Conservation (phyloP, 495 filamentous ascomycete species). For the Rostrohypoxylon terebratum region DNA sequence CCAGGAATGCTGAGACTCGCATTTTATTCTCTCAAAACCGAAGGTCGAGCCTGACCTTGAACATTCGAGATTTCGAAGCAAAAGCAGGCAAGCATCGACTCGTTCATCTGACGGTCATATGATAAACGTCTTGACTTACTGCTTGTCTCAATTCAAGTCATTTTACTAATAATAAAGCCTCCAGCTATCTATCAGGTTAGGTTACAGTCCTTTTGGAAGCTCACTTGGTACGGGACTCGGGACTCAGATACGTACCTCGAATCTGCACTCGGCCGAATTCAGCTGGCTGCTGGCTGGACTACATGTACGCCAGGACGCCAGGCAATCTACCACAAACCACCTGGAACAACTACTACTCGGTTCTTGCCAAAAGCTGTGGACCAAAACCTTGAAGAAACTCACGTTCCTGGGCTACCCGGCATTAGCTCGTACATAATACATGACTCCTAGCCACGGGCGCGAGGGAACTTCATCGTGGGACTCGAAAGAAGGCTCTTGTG, state of each 20-base stretch:
- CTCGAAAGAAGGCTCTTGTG: slow-evolving; percentile 34
- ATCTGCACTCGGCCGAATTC: slow-evolving; percentile 36
- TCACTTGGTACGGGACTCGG: background rate
- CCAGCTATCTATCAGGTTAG: background rate
- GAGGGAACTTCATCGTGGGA: background rate
- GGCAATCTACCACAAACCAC: background rate
- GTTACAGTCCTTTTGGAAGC: slow-evolving; percentile 10
- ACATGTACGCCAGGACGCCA: background rate
- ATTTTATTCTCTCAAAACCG: background rate
- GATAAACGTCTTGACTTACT: background rate
- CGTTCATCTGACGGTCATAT: slow-evolving; percentile 21
- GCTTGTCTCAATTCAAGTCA: background rate
- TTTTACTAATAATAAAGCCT: background rate
- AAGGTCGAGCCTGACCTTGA: background rate
- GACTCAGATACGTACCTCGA: background rate
- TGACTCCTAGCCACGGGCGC: background rate
- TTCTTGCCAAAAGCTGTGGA: slow-evolving; percentile 19
- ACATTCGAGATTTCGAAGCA: background rate
- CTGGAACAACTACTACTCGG: slow-evolving; percentile 5
- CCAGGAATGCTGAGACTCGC: background rate
- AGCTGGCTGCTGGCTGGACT: slow-evolving; percentile 11
- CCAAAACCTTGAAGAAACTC: background rate
- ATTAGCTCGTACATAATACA: slow-evolving; percentile 8
- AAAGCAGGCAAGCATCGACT: background rate
- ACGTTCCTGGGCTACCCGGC: slow-evolving; percentile 7